Conservation (phyloP, 257 asterid genomes). For the Solanum arcanum region DNA sequence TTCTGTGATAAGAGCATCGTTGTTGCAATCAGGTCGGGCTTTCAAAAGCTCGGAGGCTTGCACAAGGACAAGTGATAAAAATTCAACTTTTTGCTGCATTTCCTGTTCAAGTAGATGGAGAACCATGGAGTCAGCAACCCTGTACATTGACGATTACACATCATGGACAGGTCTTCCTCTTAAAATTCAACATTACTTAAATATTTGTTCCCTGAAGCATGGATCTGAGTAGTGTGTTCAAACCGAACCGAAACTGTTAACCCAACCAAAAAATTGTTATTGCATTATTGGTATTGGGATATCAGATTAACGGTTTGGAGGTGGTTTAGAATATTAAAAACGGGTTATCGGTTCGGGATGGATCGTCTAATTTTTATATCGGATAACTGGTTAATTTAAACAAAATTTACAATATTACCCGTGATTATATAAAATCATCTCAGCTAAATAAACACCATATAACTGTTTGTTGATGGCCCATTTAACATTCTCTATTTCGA, state of each 20-base stretch:
- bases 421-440: neutral
- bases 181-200: neutral
- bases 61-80: conserved; percentile 88
- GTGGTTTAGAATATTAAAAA: neutral
- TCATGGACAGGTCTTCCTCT: conserved; percentile 72
- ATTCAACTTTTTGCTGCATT: conserved; percentile 79
- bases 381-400: neutral
- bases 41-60: conserved; percentile 88
- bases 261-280: neutral
- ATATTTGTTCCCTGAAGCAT: neutral
- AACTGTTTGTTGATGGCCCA: neutral
- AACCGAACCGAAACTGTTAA: neutral
- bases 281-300: neutral
- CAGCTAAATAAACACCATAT: neutral
- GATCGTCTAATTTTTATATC: neutral
- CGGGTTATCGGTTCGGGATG: neutral
- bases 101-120: conserved; percentile 97
- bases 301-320: neutral
- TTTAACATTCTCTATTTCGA: neutral
- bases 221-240: neutral
- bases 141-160: conserved; percentile 76
- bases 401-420: neutral
- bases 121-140: conserved; percentile 93
- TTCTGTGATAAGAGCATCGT: neutral
- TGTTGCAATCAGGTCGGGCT: conserved; percentile 68